Evolutionary conservation across 179 eudicot species (phyloP), one percentile per base, ranked within the genome.

Genomic region (Sideroxylon spinosum): DNA sequence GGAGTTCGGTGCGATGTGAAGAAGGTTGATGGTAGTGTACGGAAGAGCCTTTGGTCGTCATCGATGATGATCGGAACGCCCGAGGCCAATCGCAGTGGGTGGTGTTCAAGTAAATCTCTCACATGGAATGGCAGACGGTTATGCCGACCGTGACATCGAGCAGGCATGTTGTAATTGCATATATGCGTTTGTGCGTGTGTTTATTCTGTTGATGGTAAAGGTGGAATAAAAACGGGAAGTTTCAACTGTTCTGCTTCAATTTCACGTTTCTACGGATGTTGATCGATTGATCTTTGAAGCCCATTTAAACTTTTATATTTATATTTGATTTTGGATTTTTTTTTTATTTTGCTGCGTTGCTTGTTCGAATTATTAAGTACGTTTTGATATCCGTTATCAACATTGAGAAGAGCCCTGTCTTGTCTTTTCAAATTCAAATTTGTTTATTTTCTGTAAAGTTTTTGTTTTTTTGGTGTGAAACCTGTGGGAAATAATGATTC

Each of bases 71-170:
- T 87, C 84, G 91, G 95, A 79, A 75, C 78, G 81, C 80, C 76
- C 87, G 81, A 81, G 77, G 82, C 80, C 67, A 78, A 82, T 87
- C 82, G 92, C 82, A 81, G 92, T 85, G 80, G 93, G 89, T 63
- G 91, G 87, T 80, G 87, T 68, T 80, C 81, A 28, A 86, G 81
- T 79, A 83, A 81, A 62, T 84, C 85, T 82, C 68, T 90, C 92
- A 85, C 98, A 90, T 95, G 92, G 99, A 95, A 95, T 95, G 99
- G 99, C 98, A 93, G 98, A 91, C 84, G 90, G 84, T 82, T 89
- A 87, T 88, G 89, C 90, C 44, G 82, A 93, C 82, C 98, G 98
- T 81, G 94, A 95, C 85, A 88, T 88, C 79, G 94, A 95, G 81
- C 98, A 93, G 97, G 99, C 93, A 23, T 46, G 56, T 56, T 20